These are phyloP conservation scores for Blastobotrys robertii DNA, from an alignment of 805 yeast species.

Conservation along the genomic window DNA sequence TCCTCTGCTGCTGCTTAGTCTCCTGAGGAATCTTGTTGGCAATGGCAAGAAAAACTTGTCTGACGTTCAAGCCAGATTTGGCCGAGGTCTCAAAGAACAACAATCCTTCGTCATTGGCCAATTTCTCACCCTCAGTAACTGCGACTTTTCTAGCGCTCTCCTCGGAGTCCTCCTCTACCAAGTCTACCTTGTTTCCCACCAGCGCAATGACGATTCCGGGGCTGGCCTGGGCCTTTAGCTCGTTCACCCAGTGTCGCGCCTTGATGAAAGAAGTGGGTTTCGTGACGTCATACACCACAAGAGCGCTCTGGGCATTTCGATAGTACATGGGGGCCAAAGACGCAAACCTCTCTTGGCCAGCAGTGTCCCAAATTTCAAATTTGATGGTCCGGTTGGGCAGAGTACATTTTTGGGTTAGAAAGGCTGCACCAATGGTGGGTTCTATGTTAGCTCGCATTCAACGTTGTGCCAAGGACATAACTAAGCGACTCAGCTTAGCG, in stretches of 20 bases:
- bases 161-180: conserved; percentile 38
- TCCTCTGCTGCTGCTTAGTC: conserved; percentile 11
- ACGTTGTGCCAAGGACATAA: no score
- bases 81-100: conserved; percentile 93
- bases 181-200: conserved; percentile 87
- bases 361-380: conserved; percentile 71
- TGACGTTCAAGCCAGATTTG: conserved; percentile 79
- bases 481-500: no score
- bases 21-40: conserved; percentile 77
- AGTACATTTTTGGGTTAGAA: conserved; percentile 84
- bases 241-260: conserved; percentile 98
- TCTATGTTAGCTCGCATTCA: conserved; percentile 33
- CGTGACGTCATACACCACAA: conserved; percentile 91
- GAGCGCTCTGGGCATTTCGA: conserved; percentile 93
- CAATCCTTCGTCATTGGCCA: conserved; percentile 86
- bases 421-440: conserved; percentile 98
- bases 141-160: conserved; percentile 59
- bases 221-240: conserved; percentile 90
- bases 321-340: conserved; percentile 95
- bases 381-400: conserved; percentile 81
- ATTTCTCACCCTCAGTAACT: conserved; percentile 71
- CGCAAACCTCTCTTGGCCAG: conserved; percentile 97
- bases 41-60: conserved; percentile 82
- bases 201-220: conserved; percentile 85
- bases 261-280: conserved; percentile 90